Evolutionary conservation across 2,329 filamentous ascomycete genomes (phyloP).

Genomic region (Pleomassaria siparia): DNA sequence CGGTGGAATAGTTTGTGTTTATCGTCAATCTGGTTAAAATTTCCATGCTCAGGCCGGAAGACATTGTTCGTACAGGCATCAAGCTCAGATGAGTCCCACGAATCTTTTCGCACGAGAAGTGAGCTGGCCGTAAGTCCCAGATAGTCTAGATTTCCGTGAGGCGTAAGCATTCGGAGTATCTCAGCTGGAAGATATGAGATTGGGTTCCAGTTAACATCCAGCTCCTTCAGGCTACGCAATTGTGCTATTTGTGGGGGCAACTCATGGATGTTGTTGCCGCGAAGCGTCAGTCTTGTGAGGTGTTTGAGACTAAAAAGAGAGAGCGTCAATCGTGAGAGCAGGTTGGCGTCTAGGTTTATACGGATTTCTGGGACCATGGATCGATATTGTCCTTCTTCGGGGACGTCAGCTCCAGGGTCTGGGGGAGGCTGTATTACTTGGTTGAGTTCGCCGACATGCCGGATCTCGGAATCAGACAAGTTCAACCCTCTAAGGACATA

Average conservation of each 20-base stretch:
- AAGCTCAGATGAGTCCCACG: background rate
- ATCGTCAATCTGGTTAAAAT: background rate
- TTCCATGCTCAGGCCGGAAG: background rate
- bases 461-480: constrained; percentile 26
- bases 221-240: constrained; percentile 18
- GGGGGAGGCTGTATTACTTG: constrained; percentile 23
- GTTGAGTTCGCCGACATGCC: constrained; percentile 26
- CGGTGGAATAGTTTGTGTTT: background rate
- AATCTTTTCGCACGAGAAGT: constrained; percentile 5
- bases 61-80: background rate
- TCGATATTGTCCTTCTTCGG: constrained; percentile 31
- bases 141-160: constrained; percentile 14
- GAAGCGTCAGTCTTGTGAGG: constrained; percentile 27
- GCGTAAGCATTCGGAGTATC: constrained; percentile 20
- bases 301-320: constrained; percentile 28
- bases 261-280: constrained; percentile 27
- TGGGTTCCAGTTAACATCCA: constrained; percentile 28
- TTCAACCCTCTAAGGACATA: constrained; percentile 17
- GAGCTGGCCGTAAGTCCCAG: constrained; percentile 21
- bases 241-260: constrained; percentile 29
- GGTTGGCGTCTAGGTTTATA: constrained; percentile 26
- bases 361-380: constrained; percentile 30
- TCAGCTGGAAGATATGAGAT: constrained; percentile 30
- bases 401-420: constrained; percentile 26
- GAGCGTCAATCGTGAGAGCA: constrained; percentile 20